Evolutionary conservation across 352 stramenopile species (phyloP).

Genomic region (Globisporangium sylvaticum): DNA sequence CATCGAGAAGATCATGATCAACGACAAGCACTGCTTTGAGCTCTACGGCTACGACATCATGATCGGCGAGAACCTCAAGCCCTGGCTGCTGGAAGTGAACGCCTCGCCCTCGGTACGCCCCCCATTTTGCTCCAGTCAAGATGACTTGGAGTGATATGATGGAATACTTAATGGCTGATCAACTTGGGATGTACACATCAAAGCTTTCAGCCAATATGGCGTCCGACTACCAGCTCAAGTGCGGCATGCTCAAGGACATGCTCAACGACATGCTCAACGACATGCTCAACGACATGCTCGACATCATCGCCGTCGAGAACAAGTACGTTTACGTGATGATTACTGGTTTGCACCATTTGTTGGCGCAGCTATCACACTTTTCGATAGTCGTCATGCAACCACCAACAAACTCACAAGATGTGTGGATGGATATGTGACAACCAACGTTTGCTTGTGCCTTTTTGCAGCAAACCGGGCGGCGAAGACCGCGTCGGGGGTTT

Average conservation of each 20-base stretch:
- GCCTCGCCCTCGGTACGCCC: constrained; percentile 82
- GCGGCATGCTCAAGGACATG: constrained; percentile 92
- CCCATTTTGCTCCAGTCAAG: background rate
- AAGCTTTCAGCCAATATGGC: constrained; percentile 89
- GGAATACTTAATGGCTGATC: too few species aligned
- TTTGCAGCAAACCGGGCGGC: constrained; percentile 22
- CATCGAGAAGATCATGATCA: constrained; percentile 93
- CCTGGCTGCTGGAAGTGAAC: constrained; percentile 93
- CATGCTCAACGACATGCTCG: constrained; percentile 93
- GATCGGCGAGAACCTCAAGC: constrained; percentile 90
- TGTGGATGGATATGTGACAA: background rate
- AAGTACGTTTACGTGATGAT: constrained; percentile 31
- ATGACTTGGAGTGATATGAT: background rate
- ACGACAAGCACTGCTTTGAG: constrained; percentile 95
- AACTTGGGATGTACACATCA: too few species aligned
- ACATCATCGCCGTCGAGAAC: constrained; percentile 93
- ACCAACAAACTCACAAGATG: background rate
- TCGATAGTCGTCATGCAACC: background rate
- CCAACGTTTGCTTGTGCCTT: background rate
- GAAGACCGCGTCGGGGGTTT: constrained; percentile 71
- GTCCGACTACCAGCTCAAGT: constrained; percentile 92
- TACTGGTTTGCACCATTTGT: background rate
- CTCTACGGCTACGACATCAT: constrained; percentile 93
- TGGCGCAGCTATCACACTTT: background rate
- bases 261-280: too few species aligned